A percentile compares a stretch with the other conserved stretches of the same genome.
Conservation (phyloP, 345 rosid species). For the Boechera stricta region DNA sequence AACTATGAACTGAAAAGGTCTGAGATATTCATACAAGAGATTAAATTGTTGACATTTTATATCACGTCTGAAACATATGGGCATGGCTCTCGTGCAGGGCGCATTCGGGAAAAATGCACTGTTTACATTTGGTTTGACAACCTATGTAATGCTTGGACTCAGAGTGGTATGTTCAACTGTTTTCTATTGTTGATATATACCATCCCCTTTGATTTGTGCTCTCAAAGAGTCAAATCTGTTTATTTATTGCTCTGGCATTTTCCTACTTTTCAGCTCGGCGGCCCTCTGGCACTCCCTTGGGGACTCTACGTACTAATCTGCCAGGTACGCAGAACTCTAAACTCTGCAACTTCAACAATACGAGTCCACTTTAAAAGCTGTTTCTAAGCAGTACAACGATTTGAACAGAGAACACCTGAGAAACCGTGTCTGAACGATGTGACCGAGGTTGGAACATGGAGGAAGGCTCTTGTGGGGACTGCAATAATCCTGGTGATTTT, state of each 20-base stretch:
- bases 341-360: constrained; percentile 18
- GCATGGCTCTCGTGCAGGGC: constrained; percentile 54
- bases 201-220: background rate
- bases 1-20: background rate
- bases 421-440: constrained; percentile 93
- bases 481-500: constrained; percentile 65
- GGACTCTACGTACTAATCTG: constrained; percentile 90
- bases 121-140: constrained; percentile 71
- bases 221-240: background rate
- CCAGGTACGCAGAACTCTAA: constrained; percentile 59
- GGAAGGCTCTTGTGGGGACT: constrained; percentile 62
- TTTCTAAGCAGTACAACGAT: constrained; percentile 5
- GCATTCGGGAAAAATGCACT: constrained; percentile 83
- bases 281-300: constrained; percentile 95
- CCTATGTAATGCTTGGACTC: constrained; percentile 82
- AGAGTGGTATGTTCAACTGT: constrained; percentile 70
- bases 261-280: constrained; percentile 66
- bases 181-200: background rate
- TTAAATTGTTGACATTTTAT: background rate
- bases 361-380: background rate
- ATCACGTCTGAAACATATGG: constrained; percentile 2
- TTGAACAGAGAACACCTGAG: constrained; percentile 78
- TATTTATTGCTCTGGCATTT: background rate
- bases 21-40: background rate
- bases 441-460: constrained; percentile 93